Conservation (phyloP, 2,329 filamentous ascomycete genomes). For the Zasmidium cellare region DNA sequence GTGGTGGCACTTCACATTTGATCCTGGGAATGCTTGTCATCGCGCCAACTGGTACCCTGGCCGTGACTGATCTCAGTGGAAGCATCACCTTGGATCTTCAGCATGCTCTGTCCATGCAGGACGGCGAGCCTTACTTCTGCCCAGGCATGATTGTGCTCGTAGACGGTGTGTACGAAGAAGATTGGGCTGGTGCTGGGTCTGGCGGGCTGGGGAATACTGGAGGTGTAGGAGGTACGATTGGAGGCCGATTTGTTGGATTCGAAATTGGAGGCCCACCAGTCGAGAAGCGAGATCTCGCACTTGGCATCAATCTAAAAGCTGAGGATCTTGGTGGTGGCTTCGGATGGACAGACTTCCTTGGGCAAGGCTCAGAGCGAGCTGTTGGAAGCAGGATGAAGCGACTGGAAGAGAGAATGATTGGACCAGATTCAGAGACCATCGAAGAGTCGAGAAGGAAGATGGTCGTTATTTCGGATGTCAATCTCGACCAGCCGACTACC, state of each 20-base stretch:
- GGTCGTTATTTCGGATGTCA: slow-evolving; percentile 81
- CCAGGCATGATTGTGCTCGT: slow-evolving; percentile 95
- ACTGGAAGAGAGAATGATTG: slow-evolving; percentile 69
- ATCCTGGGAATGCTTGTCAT: slow-evolving; percentile 80
- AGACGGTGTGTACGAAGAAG: slow-evolving; percentile 95
- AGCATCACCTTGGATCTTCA: slow-evolving; percentile 82
- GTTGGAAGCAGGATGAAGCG: slow-evolving; percentile 79
- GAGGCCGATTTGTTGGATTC: slow-evolving; percentile 87
- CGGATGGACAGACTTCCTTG: slow-evolving; percentile 96
- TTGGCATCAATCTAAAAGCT: slow-evolving; percentile 58
- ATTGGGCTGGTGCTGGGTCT: slow-evolving; percentile 69
- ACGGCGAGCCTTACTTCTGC: slow-evolving; percentile 82
- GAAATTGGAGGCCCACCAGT: slow-evolving; percentile 90
- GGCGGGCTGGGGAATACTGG: slow-evolving; percentile 63
- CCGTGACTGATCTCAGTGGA: slow-evolving; percentile 83
- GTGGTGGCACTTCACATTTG: slow-evolving; percentile 81
- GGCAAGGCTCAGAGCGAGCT: slow-evolving; percentile 84
- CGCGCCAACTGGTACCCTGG: slow-evolving; percentile 77
- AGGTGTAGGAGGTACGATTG: slow-evolving; percentile 85
- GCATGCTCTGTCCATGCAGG: slow-evolving; percentile 75
- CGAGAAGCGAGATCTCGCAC: slow-evolving; percentile 75
- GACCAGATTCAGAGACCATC: slow-evolving; percentile 27
- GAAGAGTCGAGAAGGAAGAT: slow-evolving; percentile 48
- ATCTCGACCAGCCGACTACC: slow-evolving; percentile 80
- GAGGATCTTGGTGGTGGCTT: slow-evolving; percentile 76